A percentile compares a stretch with the other conserved stretches of the same genome.
Conservation (phyloP, 495 filamentous ascomycete species). For the Penicillium steckii region DNA sequence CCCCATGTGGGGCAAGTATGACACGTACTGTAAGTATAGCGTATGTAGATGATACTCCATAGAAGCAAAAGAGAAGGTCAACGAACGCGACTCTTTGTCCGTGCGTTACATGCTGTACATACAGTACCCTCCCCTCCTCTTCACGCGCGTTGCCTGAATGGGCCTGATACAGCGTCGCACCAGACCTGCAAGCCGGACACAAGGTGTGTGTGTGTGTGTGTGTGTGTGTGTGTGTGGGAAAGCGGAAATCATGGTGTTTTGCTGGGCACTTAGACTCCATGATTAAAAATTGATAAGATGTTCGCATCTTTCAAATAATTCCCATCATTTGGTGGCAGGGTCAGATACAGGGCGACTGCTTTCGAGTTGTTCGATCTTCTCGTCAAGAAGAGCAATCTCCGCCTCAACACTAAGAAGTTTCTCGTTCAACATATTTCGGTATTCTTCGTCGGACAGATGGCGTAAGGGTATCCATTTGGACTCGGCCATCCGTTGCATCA, state of each 20-base stretch:
- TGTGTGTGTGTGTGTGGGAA: constrained; percentile 1
- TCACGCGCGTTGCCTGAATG: constrained; percentile 7
- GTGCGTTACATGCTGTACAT: constrained; percentile 23
- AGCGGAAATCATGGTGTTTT: too few relatives aligned
- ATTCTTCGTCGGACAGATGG: constrained; percentile 74
- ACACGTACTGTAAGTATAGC: constrained; percentile 11
- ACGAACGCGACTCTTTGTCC: constrained; percentile 5
- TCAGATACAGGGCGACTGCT: constrained; percentile 24
- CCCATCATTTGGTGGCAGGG: constrained; percentile 8
- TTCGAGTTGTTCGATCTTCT: constrained; percentile 63
- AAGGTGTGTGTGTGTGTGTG: too few relatives aligned
- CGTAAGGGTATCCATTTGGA: constrained; percentile 84
- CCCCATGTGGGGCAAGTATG: constrained; percentile 6
- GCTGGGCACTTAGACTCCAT: too few relatives aligned
- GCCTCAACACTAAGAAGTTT: constrained; percentile 76
- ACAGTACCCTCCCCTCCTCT: too few relatives aligned
- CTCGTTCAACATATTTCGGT: constrained; percentile 70
- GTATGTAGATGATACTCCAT: neutral
- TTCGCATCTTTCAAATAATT: too few relatives aligned
- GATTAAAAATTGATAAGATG: too few relatives aligned
- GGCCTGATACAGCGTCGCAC: constrained; percentile 12
- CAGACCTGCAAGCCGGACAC: constrained; percentile 3
- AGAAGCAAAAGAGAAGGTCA: neutral
- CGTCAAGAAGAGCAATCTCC: constrained; percentile 83
- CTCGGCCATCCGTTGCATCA: constrained; percentile 50